Evolutionary conservation across 202 grass and related monocot species (phyloP).

Genomic region (Cymbopogon flexuosus): DNA sequence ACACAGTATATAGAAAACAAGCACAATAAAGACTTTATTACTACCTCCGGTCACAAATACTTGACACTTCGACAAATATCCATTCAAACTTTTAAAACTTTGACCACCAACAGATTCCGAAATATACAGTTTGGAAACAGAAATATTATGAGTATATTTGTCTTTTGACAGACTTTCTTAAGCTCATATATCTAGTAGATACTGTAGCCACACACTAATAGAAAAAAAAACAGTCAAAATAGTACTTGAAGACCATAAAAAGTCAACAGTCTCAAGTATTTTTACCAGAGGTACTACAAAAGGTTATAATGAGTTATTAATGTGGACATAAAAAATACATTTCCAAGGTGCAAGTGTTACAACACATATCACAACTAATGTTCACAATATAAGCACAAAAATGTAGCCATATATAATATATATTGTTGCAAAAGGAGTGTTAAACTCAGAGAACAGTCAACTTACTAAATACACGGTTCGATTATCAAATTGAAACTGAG

Average conservation of each 20-base stretch:
- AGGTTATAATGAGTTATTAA: background rate
- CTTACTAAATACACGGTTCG: conserved; percentile 86
- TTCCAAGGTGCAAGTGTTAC: background rate
- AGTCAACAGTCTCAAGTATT: background rate
- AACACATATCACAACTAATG: background rate
- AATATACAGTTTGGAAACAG: background rate
- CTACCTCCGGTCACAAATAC: background rate
- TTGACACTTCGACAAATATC: background rate
- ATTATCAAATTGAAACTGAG: conserved; percentile 82
- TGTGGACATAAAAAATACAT: background rate
- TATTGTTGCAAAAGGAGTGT: background rate
- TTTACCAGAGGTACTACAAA: background rate
- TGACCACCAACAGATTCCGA: background rate
- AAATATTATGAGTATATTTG: background rate
- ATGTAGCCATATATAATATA: conserved; percentile 9
- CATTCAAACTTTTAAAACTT: background rate
- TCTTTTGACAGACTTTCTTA: background rate
- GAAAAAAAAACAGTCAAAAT: background rate
- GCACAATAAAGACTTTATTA: background rate
- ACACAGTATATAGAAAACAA: background rate
- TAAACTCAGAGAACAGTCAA: conserved; percentile 23
- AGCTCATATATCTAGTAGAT: no score
- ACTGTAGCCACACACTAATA: background rate
- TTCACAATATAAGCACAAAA: conserved; percentile 2
- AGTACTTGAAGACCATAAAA: background rate